Base-by-base conservation (phyloP, 495 filamentous ascomycete genomes). In the Rhypophila decipiens region DNA sequence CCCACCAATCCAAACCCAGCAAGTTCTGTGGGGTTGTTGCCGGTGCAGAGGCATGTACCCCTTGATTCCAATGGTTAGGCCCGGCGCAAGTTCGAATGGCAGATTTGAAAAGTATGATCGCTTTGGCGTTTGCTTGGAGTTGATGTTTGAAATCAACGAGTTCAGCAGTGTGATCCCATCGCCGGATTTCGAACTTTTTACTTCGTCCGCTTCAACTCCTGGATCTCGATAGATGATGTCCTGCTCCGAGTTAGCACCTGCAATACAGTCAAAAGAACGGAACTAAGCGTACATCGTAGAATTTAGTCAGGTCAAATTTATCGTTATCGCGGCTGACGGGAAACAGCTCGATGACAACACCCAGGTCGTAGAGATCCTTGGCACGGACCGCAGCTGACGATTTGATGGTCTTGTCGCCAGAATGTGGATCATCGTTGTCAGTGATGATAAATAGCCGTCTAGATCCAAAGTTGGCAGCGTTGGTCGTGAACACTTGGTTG, bases 401-500 rank as follows among this genome's bases (percentile, higher is more conserved):
- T 33, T 81, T 83, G 18, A 83, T 64, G 5, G 72, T 66, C 59
- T 88, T 91, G 53, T 85, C 83, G 2, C 77, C 69, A 2, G 65
- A 73, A 59, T 95, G 88, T 5, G 94, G 93, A 60, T 89, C 77
- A 60, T 99, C 94, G 47, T 95, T 85, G 58, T 97, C 90, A 2
- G 94, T 96, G 46, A 99, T 89, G 49, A 99, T 82, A 67, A 99
- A 97, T 10, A 99, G 70, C 24, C 94, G 79, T 34, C 94, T 72
- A 0, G 93, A 96, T 19, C 88, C 81, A 61, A 97, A 96, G 56
- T 96, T 97, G 13, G 93, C 83, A 0, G 94, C 89, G 59, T 86
- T 95, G 2, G 86, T 96, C 2, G 93, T 94, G 65, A 99, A 96
- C 31, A 97, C 88, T 52, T 96, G 89, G 55, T 97, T 97, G 37